These are phyloP conservation scores for Brassica incana DNA, from an alignment of 345 rosid genomes.

Conservation along the genomic window DNA sequence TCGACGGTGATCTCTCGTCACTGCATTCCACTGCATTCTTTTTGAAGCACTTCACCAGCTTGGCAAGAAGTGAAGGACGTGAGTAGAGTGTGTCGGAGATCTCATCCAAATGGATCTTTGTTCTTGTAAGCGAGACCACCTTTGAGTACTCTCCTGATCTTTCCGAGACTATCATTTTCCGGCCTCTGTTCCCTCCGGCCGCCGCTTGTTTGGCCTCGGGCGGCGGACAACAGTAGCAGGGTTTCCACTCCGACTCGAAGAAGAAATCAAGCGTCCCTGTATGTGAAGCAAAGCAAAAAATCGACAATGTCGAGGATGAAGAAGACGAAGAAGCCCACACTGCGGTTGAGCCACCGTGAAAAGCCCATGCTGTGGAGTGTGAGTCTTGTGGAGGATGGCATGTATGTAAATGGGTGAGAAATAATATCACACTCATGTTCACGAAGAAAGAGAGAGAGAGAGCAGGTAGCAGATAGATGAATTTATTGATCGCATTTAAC, in stretches of 20 bases:
- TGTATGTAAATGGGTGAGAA: conserved; percentile 14
- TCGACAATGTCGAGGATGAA: conserved; percentile 42
- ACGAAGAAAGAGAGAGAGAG: conserved; percentile 31
- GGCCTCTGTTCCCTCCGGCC: conserved; percentile 37
- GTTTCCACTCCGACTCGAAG: conserved; percentile 45
- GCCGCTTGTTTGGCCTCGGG: conserved; percentile 32
- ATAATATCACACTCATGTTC: neutral
- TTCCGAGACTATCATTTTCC: conserved; percentile 79
- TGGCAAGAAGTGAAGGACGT: conserved; percentile 58
- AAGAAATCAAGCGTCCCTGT: conserved; percentile 41
- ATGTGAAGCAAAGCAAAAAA: conserved; percentile 43
- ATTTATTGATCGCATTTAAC: conserved; percentile 45
- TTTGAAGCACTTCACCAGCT: conserved; percentile 52
- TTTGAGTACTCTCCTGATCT: conserved; percentile 62
- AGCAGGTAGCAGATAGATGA: conserved; percentile 39
- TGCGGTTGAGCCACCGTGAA: conserved; percentile 44
- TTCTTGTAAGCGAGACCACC: conserved; percentile 67
- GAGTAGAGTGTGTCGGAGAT: conserved; percentile 86
- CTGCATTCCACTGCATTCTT: conserved; percentile 39
- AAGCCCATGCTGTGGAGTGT: conserved; percentile 37
- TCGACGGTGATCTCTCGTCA: conserved; percentile 26
- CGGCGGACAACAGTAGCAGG: conserved; percentile 43
- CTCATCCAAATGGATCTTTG: conserved; percentile 77
- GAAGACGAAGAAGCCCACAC: conserved; percentile 39
- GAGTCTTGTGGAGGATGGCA: conserved; percentile 29